Evolutionary conservation across 2,329 filamentous ascomycete species (phyloP).

Genomic region (Ceratocystis ficicola): DNA sequence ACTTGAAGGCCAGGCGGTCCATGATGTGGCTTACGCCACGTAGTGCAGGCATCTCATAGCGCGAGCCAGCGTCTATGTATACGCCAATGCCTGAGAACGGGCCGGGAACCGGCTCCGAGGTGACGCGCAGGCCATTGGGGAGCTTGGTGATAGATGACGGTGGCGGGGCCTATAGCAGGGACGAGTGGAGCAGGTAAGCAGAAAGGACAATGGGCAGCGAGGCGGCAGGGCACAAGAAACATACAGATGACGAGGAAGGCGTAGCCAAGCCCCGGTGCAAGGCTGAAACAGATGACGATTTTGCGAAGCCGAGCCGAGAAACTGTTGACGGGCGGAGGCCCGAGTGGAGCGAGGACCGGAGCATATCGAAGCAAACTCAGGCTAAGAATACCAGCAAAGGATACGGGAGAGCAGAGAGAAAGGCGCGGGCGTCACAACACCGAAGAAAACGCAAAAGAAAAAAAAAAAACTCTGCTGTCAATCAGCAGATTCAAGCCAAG

Average conservation of each 20-base stretch:
- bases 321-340: conserved; percentile 20
- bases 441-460: background rate
- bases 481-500: background rate
- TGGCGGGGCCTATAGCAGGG: conserved; percentile 52
- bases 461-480: background rate
- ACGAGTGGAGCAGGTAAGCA: background rate
- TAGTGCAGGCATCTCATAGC: conserved; percentile 77
- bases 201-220: background rate
- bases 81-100: conserved; percentile 92
- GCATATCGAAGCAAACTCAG: background rate
- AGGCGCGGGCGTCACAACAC: background rate
- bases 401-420: background rate
- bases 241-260: conserved; percentile 9
- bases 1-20: conserved; percentile 90
- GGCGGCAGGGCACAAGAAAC: background rate
- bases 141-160: conserved; percentile 77
- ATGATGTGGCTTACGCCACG: conserved; percentile 92
- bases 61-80: conserved; percentile 88
- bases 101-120: conserved; percentile 85
- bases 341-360: conserved; percentile 12
- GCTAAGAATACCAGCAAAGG: background rate
- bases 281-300: background rate
- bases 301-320: background rate
- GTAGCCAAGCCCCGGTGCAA: conserved; percentile 11
- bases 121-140: conserved; percentile 84